Base-by-base conservation (phyloP, 2,329 filamentous ascomycete species). In the Aspergillus pseudotamarii region DNA sequence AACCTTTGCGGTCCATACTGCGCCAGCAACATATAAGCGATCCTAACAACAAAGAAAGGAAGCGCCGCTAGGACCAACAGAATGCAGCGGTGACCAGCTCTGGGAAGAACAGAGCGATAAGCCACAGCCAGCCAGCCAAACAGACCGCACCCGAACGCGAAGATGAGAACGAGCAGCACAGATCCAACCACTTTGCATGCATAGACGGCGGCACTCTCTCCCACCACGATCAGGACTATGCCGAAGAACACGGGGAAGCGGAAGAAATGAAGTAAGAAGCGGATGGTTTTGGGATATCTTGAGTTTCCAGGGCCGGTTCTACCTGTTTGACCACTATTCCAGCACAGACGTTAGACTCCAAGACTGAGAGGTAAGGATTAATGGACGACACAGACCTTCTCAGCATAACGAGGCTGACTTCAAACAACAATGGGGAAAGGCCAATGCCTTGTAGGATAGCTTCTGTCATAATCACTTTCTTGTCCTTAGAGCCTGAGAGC, bases 351-450 rank as follows among this genome's bases (percentile, higher is more conserved):
- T 54, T 23, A 54, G 32, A 21, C 1, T 36, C n/a, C 6, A 5
- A 0, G 38, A 6, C 1, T 16, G 4, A 12, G 26, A 2, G 21
- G 6, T 3, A 57, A 11, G 6, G 23, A 28, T 48, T 30, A 21
- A 11, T 10, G 10, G 26, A 41, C 16, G 12, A 14, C 0, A 36
- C 63, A 19, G 67, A 74, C 72, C 70, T 70, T 64, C 68, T 60
- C 46, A 75, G 28, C 57, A 74, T 66, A 11, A 73, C 58, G 28
- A 73, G 59, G 58, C 72, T 74, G 38, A 74, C 66, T 61, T 75
- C 72, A 41, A 75, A 73, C 21, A 74, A 60, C 21, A 75, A 67
- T 41, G 71, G 71, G 12, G 72, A 74, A n/a, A 74, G 68, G 1
- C 72, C 72, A 32, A 72, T 68, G 21, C 65, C 68, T 66, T 70